A percentile compares a stretch with the other conserved stretches of the same genome.
phyloP scores from a whole-genome alignment of 2,329 filamentous ascomycete species.

The Trichoderma gracile region DNA sequence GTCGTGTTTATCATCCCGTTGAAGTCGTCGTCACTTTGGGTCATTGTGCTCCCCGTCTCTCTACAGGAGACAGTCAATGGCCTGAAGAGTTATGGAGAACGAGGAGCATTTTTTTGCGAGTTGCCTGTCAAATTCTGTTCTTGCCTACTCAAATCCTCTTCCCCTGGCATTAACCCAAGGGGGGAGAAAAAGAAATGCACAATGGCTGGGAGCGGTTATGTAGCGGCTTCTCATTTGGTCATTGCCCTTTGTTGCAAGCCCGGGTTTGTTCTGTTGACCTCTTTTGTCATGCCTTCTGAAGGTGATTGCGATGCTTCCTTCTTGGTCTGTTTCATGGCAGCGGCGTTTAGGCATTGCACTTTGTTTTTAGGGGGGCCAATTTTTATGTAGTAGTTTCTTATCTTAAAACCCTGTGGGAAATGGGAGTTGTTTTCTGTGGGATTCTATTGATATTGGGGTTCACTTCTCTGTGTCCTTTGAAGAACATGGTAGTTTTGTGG shows the following conservation, averaged over 20 bases:
- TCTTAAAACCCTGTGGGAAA: conserved; percentile 28
- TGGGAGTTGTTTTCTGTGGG: conserved; percentile 19
- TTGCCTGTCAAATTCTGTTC: too few species aligned
- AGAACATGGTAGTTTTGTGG: too few species aligned
- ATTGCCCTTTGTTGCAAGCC: conserved; percentile 31
- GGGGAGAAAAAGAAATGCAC: conserved; percentile 23
- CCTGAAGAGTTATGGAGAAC: background rate
- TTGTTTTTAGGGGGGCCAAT: conserved; percentile 35
- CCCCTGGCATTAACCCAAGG: conserved; percentile 14
- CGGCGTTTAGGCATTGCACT: conserved; percentile 34
- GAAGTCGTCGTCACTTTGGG: background rate
- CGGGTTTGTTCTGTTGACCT: conserved; percentile 24
- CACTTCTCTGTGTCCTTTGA: background rate
- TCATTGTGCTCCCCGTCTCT: background rate
- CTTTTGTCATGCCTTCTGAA: background rate
- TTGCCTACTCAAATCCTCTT: conserved; percentile 6
- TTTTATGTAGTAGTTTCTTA: conserved; percentile 35
- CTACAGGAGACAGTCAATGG: background rate
- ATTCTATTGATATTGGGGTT: background rate
- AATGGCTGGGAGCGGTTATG: conserved; percentile 27
- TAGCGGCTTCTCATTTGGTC: conserved; percentile 24
- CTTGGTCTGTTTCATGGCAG: conserved; percentile 38
- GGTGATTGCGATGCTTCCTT: background rate
- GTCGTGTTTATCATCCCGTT: background rate
- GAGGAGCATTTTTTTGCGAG: background rate